Conservation (phyloP, 176 grass and related monocot genomes). For the Poa annua region DNA sequence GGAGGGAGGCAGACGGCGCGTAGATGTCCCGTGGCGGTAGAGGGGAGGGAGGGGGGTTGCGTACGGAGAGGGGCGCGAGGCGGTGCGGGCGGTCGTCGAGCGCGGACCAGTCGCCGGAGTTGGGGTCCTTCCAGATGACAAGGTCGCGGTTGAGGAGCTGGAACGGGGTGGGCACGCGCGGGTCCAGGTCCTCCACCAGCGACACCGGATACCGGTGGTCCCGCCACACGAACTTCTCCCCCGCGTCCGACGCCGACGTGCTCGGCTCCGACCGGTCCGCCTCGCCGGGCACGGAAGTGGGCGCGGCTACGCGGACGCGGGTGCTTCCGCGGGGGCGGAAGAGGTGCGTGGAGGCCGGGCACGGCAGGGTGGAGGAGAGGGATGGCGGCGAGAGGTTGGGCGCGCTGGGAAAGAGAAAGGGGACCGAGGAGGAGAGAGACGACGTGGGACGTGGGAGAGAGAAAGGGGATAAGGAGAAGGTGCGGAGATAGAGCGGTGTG, state of each 20-base stretch:
- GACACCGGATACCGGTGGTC: constrained; percentile 99
- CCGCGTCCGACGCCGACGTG: constrained; percentile 52
- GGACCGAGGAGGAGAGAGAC: no score
- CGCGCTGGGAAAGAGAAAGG: no score
- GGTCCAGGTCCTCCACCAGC: no score
- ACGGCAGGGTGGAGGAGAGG: constrained; percentile 21
- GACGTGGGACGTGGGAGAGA: no score
- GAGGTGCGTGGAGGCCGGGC: no score
- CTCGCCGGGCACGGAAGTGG: constrained; percentile 64
- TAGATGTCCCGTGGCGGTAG: no score
- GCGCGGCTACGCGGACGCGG: constrained; percentile 63
- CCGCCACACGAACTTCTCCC: constrained; percentile 81
- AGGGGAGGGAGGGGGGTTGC: no score
- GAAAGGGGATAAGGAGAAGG: no score
- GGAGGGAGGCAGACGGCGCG: no score
- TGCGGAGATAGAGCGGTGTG: no score
- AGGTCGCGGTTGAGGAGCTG: constrained; percentile 96
- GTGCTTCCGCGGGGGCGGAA: background rate
- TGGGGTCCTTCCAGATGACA: constrained; percentile 90
- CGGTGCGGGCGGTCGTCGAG: constrained; percentile 91
- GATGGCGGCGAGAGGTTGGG: no score
- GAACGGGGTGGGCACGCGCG: no score
- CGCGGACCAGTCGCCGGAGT: constrained; percentile 73
- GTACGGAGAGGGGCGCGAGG: constrained; percentile 85
- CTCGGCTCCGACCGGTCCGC: constrained; percentile 62